phyloP scores from a whole-genome alignment of 371 early-diverging fungal species.

The Rhizopus microsporus region DNA sequence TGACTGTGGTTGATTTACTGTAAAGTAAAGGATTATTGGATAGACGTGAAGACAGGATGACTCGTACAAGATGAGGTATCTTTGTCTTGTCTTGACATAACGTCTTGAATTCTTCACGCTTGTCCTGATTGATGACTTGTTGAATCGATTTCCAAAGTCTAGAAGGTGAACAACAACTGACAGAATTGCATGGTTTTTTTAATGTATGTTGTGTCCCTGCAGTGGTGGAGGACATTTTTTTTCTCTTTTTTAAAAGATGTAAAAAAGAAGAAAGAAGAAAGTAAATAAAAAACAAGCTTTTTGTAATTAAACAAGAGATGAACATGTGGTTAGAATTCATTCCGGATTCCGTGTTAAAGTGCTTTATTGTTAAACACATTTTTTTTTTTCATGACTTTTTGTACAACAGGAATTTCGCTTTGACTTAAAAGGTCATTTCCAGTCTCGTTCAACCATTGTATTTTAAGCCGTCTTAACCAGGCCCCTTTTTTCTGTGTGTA shows the following conservation, averaged over 20 bases:
- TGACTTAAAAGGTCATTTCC: conserved; percentile 3
- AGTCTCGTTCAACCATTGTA: not conserved
- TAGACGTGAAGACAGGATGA: conserved; percentile 32
- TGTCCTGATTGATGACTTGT: conserved; percentile 28
- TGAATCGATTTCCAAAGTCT: conserved; percentile 35
- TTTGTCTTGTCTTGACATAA: conserved; percentile 16
- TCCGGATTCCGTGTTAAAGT: conserved; percentile 17
- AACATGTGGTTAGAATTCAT: conserved; percentile 15
- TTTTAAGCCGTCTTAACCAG: no score
- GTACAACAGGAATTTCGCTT: conserved; percentile 15
- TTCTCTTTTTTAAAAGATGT: not conserved
- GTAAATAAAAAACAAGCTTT: conserved; percentile 3
- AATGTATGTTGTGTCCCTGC: conserved; percentile 24
- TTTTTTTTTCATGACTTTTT: not conserved
- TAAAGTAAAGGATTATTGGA: conserved; percentile 34
- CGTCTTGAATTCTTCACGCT: conserved; percentile 30
- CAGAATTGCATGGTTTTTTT: conserved; percentile 35
- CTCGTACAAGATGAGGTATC: conserved; percentile 24
- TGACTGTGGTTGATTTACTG: conserved; percentile 19
- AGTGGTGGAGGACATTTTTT: conserved; percentile 13
- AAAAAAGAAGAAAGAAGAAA: conserved; percentile 6
- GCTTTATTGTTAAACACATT: conserved; percentile 2
- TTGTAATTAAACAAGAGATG: conserved; percentile 6
- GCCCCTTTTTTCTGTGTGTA: not conserved
- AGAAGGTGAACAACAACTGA: conserved; percentile 29